A percentile compares a stretch with the other conserved stretches of the same genome.
These are phyloP conservation scores for Trypanosoma cruzi DNA, from an alignment of 208 protist genomes.

Conservation along the genomic window DNA sequence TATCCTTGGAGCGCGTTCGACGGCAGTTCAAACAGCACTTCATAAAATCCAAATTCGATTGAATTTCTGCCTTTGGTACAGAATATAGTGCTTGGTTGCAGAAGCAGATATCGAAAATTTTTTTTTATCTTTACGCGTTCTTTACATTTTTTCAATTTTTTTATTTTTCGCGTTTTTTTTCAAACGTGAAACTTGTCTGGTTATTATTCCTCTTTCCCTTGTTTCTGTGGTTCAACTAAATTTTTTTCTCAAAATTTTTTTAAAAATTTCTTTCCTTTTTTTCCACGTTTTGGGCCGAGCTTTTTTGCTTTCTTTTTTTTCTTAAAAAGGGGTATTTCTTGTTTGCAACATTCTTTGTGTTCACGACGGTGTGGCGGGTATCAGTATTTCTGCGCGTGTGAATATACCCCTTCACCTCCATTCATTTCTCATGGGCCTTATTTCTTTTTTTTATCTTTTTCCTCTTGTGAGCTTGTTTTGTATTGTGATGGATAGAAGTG, in stretches of 20 bases:
- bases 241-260: background rate
- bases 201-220: too few relatives aligned
- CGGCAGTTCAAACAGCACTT: background rate
- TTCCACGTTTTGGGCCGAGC: background rate
- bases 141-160: background rate
- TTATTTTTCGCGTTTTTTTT: background rate
- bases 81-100: background rate
- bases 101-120: too few relatives aligned
- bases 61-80: background rate
- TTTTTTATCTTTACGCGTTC: too few relatives aligned
- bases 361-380: background rate
- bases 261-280: background rate
- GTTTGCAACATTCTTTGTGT: background rate
- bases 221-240: too few relatives aligned
- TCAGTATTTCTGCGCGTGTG: background rate
- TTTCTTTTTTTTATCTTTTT: background rate
- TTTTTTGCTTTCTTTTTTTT: background rate
- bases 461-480: background rate
- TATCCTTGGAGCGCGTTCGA: background rate
- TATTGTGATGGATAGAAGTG: background rate
- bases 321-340: background rate
- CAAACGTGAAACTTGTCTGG: too few relatives aligned
- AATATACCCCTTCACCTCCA: background rate
- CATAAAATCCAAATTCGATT: background rate
- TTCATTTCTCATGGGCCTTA: too few relatives aligned